These are phyloP conservation scores for Apiospora phragmitis DNA, from an alignment of 2,329 filamentous ascomycete species.

Conservation along the genomic window DNA sequence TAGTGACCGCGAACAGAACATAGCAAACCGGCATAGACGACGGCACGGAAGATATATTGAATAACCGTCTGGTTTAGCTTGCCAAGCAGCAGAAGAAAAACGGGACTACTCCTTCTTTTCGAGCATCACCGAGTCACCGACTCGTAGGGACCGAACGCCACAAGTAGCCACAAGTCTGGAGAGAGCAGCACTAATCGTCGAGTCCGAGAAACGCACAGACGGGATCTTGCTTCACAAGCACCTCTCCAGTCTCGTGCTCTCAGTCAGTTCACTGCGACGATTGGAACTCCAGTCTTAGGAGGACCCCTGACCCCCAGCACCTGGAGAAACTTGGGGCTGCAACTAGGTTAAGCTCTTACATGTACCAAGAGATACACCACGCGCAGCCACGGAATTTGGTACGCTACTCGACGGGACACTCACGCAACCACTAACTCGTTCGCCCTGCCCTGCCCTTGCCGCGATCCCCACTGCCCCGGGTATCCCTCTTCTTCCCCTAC, in stretches of 20 bases:
- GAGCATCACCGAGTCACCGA: neutral
- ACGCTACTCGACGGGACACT: slow-evolving; percentile 2
- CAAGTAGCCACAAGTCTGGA: slow-evolving; percentile 1
- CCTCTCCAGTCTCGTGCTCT: neutral
- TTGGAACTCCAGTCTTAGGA: neutral
- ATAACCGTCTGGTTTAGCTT: neutral
- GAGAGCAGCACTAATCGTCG: neutral
- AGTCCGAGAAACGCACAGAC: slow-evolving; percentile 3
- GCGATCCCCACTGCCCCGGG: neutral
- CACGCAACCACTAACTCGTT: neutral
- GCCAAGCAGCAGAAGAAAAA: neutral
- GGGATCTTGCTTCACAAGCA: slow-evolving; percentile 2
- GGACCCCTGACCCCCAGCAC: slow-evolving; percentile 6
- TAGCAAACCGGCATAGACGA: neutral
- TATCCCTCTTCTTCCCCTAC: neutral
- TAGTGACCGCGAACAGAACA: neutral
- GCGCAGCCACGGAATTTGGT: neutral
- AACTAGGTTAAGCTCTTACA: slow-evolving; percentile 5
- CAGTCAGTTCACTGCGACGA: neutral
- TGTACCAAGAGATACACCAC: slow-evolving; percentile 5
- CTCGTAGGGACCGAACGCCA: neutral
- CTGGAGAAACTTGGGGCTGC: slow-evolving; percentile 7
- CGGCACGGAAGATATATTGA: neutral
- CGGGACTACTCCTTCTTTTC: neutral
- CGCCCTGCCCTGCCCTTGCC: neutral